Conservation (phyloP, 768 basidiomycete genomes). For the Pulveroboletus sp. region DNA sequence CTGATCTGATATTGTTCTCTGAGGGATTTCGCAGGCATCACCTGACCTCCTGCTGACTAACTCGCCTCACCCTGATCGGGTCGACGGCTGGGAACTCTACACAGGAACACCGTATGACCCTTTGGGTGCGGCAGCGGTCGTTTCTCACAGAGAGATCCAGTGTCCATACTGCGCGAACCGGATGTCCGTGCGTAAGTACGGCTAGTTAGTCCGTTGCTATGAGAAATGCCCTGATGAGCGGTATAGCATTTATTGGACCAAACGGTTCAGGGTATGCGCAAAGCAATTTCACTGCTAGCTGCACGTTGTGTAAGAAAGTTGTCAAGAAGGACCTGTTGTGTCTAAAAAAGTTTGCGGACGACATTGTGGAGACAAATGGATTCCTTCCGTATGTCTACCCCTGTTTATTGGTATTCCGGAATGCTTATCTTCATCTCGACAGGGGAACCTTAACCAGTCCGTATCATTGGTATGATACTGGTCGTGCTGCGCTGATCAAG, state of each 20-base stretch:
- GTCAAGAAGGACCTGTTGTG: slow-evolving; percentile 39
- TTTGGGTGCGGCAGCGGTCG: slow-evolving; percentile 19
- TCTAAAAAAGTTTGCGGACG: slow-evolving; percentile 35
- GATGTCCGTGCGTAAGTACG: slow-evolving; percentile 20
- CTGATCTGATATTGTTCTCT: background rate
- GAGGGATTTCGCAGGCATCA: slow-evolving; percentile 3
- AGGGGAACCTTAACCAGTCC: slow-evolving; percentile 34
- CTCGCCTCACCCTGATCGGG: slow-evolving; percentile 6
- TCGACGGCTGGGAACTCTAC: slow-evolving; percentile 1
- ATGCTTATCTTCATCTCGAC: background rate
- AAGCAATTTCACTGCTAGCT: slow-evolving; percentile 32
- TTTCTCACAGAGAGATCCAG: slow-evolving; percentile 19
- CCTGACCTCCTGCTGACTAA: slow-evolving; percentile 8
- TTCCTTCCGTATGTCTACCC: slow-evolving; percentile 32
- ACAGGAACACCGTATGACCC: slow-evolving; percentile 10
- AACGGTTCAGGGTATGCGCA: slow-evolving; percentile 46
- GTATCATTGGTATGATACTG: slow-evolving; percentile 7
- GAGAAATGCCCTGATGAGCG: background rate
- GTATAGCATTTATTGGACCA: slow-evolving; percentile 36
- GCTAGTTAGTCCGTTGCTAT: background rate
- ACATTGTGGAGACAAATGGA: slow-evolving; percentile 21
- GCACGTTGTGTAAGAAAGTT: slow-evolving; percentile 29
- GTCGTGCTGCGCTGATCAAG: slow-evolving; percentile 25
- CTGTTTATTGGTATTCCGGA: background rate
- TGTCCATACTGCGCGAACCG: slow-evolving; percentile 28